Conservation (phyloP, 2,329 filamentous ascomycete species). For the Exophiala sp. region DNA sequence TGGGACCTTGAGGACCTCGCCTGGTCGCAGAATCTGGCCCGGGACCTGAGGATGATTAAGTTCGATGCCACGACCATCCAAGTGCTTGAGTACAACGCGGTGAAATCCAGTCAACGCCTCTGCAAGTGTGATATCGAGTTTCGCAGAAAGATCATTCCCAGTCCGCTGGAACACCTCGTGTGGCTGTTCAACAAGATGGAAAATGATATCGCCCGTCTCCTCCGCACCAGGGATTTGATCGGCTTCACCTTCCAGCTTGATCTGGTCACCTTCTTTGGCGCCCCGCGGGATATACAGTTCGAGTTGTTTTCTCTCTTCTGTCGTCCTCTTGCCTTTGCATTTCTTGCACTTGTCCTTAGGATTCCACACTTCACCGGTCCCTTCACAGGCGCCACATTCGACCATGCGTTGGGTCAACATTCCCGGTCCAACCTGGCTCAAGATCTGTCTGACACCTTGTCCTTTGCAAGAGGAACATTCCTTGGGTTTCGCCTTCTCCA, state of each 20-base stretch:
- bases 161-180: slow-evolving; percentile 80
- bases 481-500: slow-evolving; percentile 82
- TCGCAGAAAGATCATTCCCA: slow-evolving; percentile 78
- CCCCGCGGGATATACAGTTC: slow-evolving; percentile 75
- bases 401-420: slow-evolving; percentile 78
- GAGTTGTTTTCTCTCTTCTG: slow-evolving; percentile 85
- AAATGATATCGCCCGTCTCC: slow-evolving; percentile 88
- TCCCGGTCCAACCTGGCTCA: slow-evolving; percentile 81
- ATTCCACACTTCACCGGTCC: slow-evolving; percentile 81
- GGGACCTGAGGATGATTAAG: slow-evolving; percentile 70
- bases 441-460: slow-evolving; percentile 68
- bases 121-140: slow-evolving; percentile 73
- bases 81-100: slow-evolving; percentile 82
- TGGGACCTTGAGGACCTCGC: slow-evolving; percentile 76
- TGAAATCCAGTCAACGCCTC: slow-evolving; percentile 89
- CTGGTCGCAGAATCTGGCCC: slow-evolving; percentile 77
- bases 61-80: slow-evolving; percentile 87
- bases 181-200: slow-evolving; percentile 75
- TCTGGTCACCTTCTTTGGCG: slow-evolving; percentile 71
- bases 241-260: slow-evolving; percentile 87
- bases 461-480: slow-evolving; percentile 83
- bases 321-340: slow-evolving; percentile 89
- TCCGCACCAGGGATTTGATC: slow-evolving; percentile 81
- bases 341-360: slow-evolving; percentile 99
- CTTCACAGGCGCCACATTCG: slow-evolving; percentile 77